These are phyloP conservation scores for Plasmodium fragile DNA, from an alignment of 169 alveolate genomes.

Conservation along the genomic window DNA sequence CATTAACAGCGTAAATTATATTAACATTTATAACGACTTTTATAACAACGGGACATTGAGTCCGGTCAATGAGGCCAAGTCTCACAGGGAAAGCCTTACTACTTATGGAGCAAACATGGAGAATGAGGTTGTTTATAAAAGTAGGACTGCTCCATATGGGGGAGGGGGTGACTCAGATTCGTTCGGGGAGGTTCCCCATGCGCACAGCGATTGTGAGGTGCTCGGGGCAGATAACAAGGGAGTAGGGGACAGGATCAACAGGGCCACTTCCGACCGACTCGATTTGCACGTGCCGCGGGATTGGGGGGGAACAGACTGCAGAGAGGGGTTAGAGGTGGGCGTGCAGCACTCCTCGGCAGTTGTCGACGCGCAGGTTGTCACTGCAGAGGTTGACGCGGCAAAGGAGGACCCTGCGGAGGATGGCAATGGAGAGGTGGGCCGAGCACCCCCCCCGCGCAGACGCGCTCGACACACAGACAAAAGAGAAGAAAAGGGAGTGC, in stretches of 20 bases:
- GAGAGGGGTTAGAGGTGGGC: neutral
- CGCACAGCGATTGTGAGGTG: conserved; percentile 32
- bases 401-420: neutral
- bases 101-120: neutral
- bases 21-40: conserved; percentile 52
- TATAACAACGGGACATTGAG: conserved; percentile 28
- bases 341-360: neutral
- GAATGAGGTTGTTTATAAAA: neutral
- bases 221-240: neutral
- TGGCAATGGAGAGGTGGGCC: neutral
- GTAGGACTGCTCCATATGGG: neutral
- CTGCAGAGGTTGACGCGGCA: neutral
- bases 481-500: conserved; percentile 14
- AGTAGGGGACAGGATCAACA: neutral
- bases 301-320: neutral
- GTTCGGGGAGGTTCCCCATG: neutral
- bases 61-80: neutral
- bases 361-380: neutral
- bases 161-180: neutral
- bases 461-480: neutral
- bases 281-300: neutral
- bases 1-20: conserved; percentile 50
- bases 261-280: neutral
- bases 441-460: neutral
- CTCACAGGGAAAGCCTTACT: neutral